Base-by-base conservation (phyloP, 2,329 filamentous ascomycete species). In the Talaromyces rugulosus region DNA sequence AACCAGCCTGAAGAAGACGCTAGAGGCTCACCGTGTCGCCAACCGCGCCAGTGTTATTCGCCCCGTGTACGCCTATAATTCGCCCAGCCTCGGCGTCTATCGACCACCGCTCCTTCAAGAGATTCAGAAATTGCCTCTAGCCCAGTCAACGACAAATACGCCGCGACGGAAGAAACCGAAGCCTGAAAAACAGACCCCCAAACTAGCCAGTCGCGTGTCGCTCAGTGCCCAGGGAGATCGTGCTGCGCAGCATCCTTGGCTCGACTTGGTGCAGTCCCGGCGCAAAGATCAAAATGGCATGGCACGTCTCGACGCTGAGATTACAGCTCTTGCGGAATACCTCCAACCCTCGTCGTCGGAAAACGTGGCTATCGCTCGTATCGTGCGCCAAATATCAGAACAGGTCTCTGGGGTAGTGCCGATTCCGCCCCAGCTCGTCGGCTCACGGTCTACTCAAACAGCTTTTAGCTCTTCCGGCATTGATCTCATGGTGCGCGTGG, bases 401-500 rank as follows among this genome's bases (percentile, higher is more conserved):
- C 55, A 69, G 51, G 57, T 78, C 54, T 65, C 71, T 64, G 54
- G 66, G 18, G 63, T 62, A 23, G 64, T 74, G 3, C 69, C 71
- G 12, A 64, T 69, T 44, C 60, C 68, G 9, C 73, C 78, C 6
- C 75, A 82, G 62, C 63, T 83, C 2, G 82, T 84, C 62, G 85
- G 85, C 18, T 87, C 85, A 8, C 76, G 82, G 61, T 70, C 72
- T 11, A 85, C 80, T 14, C 82, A 83, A 8, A 71, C 87, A 40
- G 80, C 81, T 0, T 68, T 81, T 59, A 77, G 81, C 31, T 75
- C 77, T 47, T 88, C 86, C 6, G 82, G 84, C 69, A 74, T 88
- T 12, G 82, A 87, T 67, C 82, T 76, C 71, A 78, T 72, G 57
- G 76, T 75, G 65, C 64, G 65, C n/a, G 66, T 74, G 18, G 60